A percentile compares a stretch with the other conserved stretches of the same genome.
phyloP scores from a whole-genome alignment of 495 filamentous ascomycete species.

The Rostrohypoxylon terebratum region DNA sequence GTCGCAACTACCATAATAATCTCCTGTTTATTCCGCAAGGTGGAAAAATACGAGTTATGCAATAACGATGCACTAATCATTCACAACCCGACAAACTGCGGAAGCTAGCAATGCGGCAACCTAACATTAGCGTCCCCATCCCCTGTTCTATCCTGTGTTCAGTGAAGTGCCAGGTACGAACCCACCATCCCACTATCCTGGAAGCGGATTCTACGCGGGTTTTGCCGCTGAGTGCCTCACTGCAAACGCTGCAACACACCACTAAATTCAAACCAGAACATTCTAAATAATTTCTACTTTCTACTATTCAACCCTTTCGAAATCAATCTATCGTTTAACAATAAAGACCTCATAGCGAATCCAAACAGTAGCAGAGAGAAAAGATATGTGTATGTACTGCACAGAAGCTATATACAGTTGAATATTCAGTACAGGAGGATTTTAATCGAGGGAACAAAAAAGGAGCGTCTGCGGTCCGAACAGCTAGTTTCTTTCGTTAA shows the following conservation, averaged over 20 bases:
- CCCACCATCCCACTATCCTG: slow-evolving; percentile 1
- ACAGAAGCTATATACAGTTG: slow-evolving; percentile 50
- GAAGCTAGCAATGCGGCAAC: neutral
- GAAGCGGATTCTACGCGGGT: slow-evolving; percentile 22
- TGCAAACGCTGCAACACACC: neutral
- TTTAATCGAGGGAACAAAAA: slow-evolving; percentile 21
- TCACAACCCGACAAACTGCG: slow-evolving; percentile 1
- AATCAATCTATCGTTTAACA: neutral
- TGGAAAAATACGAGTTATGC: neutral
- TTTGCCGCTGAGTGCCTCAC: slow-evolving; percentile 16
- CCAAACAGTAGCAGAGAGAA: neutral
- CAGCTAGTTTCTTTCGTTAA: slow-evolving; percentile 22
- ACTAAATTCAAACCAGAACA: slow-evolving; percentile 8
- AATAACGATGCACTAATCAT: neutral
- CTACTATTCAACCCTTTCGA: neutral
- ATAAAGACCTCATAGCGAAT: neutral
- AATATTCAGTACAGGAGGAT: slow-evolving; percentile 40
- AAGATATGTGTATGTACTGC: slow-evolving; percentile 41
- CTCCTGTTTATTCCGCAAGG: neutral
- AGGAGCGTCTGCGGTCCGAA: slow-evolving; percentile 38
- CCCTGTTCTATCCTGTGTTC: neutral
- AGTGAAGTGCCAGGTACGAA: neutral
- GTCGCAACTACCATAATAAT: neutral
- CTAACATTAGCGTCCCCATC: slow-evolving; percentile 1
- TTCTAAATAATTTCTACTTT: slow-evolving; percentile 1